Base-by-base conservation (phyloP, 495 filamentous ascomycete species). In the Aspergillus taichungensis region DNA sequence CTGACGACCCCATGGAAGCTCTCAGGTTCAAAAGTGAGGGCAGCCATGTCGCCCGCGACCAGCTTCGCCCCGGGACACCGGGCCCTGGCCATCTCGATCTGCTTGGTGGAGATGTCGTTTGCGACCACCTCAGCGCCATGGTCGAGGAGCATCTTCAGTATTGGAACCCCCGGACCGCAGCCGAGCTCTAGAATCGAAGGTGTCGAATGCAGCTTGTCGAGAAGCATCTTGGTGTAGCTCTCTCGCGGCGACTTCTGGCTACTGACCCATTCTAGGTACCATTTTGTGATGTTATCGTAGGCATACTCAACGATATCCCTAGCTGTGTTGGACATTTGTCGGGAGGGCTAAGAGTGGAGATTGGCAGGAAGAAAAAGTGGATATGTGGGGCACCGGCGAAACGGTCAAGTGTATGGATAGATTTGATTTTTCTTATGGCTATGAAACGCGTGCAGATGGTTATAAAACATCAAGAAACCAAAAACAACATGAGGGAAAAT, bases 91-190 rank as follows among this genome's bases (percentile, higher is more conserved):
- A 37, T 37, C 35, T 8, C 35, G 35, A 37, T 37, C 37, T 40
- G 37, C 37, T 40, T 18, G 12, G 37, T 18, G 12, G 37, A 40
- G 37, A 40, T 40, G 37, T 40, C 37, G 11, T 40, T 40, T 13
- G 37, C 37, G 37, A 28, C 14, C 6, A 40, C 37, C 6, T 40
- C 13, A 2, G 37, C 37, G 37, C 37, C 37, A 5, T 40, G 37
- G 1, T 40, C 37, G 37, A 40, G 37, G 2, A 40, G 37, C 37
- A 40, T 40, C 11, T 40, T 18, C 37, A 40, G 6, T 4, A 40
- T 40, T 1, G 37, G 37, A 0, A 40, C 13, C 2, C 37, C 37
- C 1, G 37, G 37, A 3, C 37, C 37, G 24, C 37, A 40, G 24
- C 37, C 37, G 6, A 40, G 32, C 32, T 34, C 32, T 12, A 34